Percentiles rank a stretch among this genome's conserved stretches.
Conservation (phyloP, 768 basidiomycete species). For the Rhodotorula toruloides region DNA sequence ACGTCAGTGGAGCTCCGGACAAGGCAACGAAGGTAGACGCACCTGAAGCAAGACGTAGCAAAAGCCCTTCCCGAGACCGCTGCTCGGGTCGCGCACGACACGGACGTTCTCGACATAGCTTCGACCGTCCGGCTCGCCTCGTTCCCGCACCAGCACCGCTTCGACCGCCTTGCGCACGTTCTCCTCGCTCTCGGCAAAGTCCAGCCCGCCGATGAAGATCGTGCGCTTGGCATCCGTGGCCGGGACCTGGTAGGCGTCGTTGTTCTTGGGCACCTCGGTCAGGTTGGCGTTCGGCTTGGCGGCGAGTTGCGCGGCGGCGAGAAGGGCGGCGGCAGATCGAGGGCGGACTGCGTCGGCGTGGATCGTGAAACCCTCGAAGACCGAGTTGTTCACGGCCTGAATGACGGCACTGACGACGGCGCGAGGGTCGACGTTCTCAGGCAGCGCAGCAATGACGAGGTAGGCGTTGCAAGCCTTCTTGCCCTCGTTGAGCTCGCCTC, state of each 20-base stretch:
- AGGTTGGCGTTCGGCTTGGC: constrained; percentile 46
- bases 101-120: constrained; percentile 55
- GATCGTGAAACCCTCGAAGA: constrained; percentile 70
- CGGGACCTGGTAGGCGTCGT: constrained; percentile 42
- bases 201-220: constrained; percentile 86
- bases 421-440: constrained; percentile 6
- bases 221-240: constrained; percentile 67
- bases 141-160: constrained; percentile 53
- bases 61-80: constrained; percentile 91
- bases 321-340: constrained; percentile 44
- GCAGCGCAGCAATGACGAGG: constrained; percentile 59
- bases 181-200: constrained; percentile 86
- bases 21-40: constrained; percentile 44
- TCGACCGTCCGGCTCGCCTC: constrained; percentile 35
- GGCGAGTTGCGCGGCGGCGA: constrained; percentile 44
- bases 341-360: constrained; percentile 66
- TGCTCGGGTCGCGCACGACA: constrained; percentile 80
- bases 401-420: constrained; percentile 51
- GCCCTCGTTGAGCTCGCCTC: constrained; percentile 76
- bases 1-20: background rate
- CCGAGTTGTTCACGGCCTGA: constrained; percentile 60
- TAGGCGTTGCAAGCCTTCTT: constrained; percentile 79
- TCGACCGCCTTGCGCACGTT: constrained; percentile 84
- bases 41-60: constrained; percentile 86
- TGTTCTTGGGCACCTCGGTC: constrained; percentile 35